These are phyloP conservation scores for Pythium vanterpoolii DNA, from an alignment of 352 stramenopile species.

Conservation along the genomic window DNA sequence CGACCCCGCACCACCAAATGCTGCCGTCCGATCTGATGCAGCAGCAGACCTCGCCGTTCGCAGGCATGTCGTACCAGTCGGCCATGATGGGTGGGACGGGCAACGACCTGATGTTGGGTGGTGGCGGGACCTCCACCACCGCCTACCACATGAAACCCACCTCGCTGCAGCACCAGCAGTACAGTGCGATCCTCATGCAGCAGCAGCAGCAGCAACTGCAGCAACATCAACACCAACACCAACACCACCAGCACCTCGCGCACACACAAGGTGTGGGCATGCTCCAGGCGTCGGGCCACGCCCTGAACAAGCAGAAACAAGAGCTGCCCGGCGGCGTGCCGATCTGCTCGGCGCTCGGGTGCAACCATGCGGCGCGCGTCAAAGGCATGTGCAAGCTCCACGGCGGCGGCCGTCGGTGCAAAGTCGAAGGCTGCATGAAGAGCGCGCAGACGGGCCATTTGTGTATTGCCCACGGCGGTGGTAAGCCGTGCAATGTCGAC, in stretches of 20 bases:
- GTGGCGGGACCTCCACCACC: background rate
- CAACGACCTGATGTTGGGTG: conserved; percentile 45
- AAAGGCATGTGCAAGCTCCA: conserved; percentile 89
- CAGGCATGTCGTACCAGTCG: conserved; percentile 56
- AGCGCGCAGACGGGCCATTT: conserved; percentile 80
- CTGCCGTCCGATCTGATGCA: conserved; percentile 57
- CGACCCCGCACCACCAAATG: conserved; percentile 22
- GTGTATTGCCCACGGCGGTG: conserved; percentile 82
- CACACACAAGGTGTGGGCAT: conserved; percentile 14
- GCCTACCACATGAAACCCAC: conserved; percentile 8
- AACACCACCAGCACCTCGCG: background rate
- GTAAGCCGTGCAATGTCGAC: conserved; percentile 82
- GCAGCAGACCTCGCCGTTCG: conserved; percentile 54
- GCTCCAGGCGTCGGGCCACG: conserved; percentile 36
- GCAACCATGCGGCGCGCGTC: conserved; percentile 70
- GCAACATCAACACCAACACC: conserved; percentile 36
- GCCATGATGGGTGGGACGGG: conserved; percentile 39
- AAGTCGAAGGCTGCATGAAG: conserved; percentile 88
- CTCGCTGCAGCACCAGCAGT: conserved; percentile 43
- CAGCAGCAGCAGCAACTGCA: conserved; percentile 44
- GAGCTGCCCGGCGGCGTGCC: conserved; percentile 48
- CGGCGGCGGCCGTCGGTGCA: conserved; percentile 74
- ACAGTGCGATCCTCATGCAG: conserved; percentile 64
- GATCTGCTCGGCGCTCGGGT: conserved; percentile 73
- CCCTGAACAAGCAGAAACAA: conserved; percentile 54